Evolutionary conservation across 2,329 filamentous ascomycete genomes (phyloP).

Genomic region (Periglandula ipomoeae): DNA sequence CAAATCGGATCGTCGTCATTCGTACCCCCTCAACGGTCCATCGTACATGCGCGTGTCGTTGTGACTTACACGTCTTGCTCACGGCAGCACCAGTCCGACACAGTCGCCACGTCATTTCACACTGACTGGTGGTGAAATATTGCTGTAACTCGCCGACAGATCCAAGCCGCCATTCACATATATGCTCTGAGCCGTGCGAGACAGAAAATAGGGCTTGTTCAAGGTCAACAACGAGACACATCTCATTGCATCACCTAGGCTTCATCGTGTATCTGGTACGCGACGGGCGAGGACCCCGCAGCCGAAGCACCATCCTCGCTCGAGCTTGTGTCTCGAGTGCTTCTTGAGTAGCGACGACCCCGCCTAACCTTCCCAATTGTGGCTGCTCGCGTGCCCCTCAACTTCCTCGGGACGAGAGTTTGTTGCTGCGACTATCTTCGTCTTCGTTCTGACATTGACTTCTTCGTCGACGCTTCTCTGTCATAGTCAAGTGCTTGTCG

Average conservation of each 20-base stretch:
- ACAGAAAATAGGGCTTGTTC: not conserved
- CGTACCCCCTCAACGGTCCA: not conserved
- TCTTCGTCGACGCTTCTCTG: not conserved
- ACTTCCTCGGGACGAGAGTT: not conserved
- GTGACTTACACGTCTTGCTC: not conserved
- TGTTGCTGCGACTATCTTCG: not conserved
- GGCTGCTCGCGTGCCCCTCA: slow-evolving; percentile 5
- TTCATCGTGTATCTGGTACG: not conserved
- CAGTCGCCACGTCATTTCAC: not conserved
- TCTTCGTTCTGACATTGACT: not conserved
- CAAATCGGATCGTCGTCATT: slow-evolving; percentile 1
- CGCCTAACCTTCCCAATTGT: slow-evolving; percentile 4
- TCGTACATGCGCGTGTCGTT: not conserved
- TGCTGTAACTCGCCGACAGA: not conserved
- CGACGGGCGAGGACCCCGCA: slow-evolving; percentile 3
- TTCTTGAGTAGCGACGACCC: not conserved
- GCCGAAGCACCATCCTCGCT: not conserved
- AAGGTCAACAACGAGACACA: too few relatives aligned
- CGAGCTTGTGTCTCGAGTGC: not conserved
- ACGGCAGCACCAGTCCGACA: not conserved
- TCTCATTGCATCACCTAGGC: not conserved
- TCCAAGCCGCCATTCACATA: not conserved
- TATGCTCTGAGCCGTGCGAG: not conserved
- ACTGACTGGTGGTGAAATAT: not conserved
- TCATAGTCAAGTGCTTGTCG: not conserved